Base-by-base conservation (phyloP, 1,284 basidiomycete genomes). In the Ustilago vetiveriae region DNA sequence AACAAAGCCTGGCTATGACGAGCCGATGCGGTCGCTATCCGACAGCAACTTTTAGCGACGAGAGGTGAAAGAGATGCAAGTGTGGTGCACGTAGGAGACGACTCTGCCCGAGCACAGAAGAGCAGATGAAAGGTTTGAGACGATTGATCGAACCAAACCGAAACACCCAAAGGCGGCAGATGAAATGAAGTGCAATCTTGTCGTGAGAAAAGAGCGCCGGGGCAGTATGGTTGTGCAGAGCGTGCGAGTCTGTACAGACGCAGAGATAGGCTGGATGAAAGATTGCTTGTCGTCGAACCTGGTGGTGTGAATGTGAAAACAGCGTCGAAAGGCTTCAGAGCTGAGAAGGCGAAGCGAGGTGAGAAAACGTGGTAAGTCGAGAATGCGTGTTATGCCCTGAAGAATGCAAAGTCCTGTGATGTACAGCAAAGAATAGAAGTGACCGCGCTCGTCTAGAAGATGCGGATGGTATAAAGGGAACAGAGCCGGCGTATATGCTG, bases 391-490 rank as follows among this genome's bases (percentile, higher is more conserved):
- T 22, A 52, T 52, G 42, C 35, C 22, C 26, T 24, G 11, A 23
- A 17, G 27, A 35, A n/a, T 26, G 41, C 8, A 32, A 30, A 39
- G 35, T 30, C 33, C 19, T 45, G 6, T 53, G 37, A 46, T 51
- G 37, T 58, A 58, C 55, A 58, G 43, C 37, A 33, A 49, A 35
- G 17, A 6, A 39, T 19, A 24, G 23, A 14, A 39, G 16, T 23
- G 24, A 16, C 26, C 22, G 17, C 32, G 21, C 8, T 14, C 6
- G 13, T 10, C 0, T 2, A 3, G 36, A 14, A 29, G 42, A 19
- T 23, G 26, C 46, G 37, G 47, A 50, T 50, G 47, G 55, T 50
- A 50, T 57, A 35, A 24, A 37, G 10, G 21, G 39, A 46, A 26
- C 40, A 17, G 33, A 33, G 40, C 26, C 40, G 33, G 23, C 29